These are phyloP conservation scores for Ophiostoma himal-ulmi DNA, from an alignment of 2,329 filamentous ascomycete genomes.

Conservation along the genomic window DNA sequence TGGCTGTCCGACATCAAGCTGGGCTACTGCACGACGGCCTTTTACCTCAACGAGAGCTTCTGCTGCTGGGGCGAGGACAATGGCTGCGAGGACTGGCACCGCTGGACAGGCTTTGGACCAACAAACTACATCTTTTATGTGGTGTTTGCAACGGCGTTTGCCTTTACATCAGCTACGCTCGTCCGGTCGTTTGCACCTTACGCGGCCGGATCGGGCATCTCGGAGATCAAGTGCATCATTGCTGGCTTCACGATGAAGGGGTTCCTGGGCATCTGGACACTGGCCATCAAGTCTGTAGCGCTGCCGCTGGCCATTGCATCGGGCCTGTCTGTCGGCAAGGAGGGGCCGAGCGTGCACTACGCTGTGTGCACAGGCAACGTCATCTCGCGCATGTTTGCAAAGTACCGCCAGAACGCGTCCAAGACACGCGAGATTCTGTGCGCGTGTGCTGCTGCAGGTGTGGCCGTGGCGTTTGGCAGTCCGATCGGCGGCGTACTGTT, in stretches of 20 bases:
- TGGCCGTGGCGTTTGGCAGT: conserved; percentile 94
- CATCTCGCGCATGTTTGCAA: conserved; percentile 85
- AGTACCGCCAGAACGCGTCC: conserved; percentile 84
- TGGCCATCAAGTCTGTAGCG: conserved; percentile 89
- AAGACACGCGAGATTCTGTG: conserved; percentile 94
- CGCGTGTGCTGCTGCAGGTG: conserved; percentile 88
- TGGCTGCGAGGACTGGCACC: conserved; percentile 83
- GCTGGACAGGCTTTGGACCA: conserved; percentile 72
- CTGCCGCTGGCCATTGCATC: conserved; percentile 89
- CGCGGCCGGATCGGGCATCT: conserved; percentile 92
- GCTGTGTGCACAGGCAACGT: conserved; percentile 97
- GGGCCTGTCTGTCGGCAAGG: conserved; percentile 90
- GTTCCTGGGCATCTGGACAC: conserved; percentile 84
- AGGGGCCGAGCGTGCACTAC: conserved; percentile 98
- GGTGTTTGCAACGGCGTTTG: conserved; percentile 75
- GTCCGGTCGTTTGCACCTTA: conserved; percentile 93
- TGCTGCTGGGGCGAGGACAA: conserved; percentile 96
- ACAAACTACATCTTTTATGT: conserved; percentile 87
- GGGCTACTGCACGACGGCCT: conserved; percentile 90
- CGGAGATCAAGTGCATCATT: conserved; percentile 98
- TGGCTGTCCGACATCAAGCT: conserved; percentile 95
- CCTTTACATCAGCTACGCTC: conserved; percentile 72
- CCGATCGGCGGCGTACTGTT: conserved; percentile 96
- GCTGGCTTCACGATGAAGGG: conserved; percentile 99
- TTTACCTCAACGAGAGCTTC: conserved; percentile 95